phyloP scores from a whole-genome alignment of 2,329 filamentous ascomycete species.

The Leptographium flavum region DNA sequence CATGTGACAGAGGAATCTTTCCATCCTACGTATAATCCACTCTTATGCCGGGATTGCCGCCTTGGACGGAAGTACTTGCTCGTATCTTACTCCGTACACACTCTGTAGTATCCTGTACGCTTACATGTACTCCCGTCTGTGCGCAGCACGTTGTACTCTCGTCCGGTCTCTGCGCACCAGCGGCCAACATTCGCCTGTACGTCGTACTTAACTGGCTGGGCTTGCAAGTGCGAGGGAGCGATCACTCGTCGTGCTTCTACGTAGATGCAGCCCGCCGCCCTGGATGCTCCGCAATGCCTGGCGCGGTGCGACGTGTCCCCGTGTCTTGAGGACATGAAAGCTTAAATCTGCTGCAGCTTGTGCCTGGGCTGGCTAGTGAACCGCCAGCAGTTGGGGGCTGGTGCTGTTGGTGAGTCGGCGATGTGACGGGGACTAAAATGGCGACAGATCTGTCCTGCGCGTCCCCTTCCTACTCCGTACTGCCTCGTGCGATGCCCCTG shows the following conservation, averaged over 20 bases:
- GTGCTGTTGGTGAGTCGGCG: constrained; percentile 4
- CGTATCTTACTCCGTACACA: background rate
- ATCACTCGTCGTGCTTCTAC: background rate
- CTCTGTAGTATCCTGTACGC: background rate
- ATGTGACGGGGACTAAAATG: constrained; percentile 8
- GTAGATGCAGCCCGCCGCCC: too few relatives aligned
- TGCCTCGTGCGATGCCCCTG: constrained; percentile 1
- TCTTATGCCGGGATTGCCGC: too few relatives aligned
- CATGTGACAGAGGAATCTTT: constrained; percentile 1
- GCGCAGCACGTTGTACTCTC: background rate
- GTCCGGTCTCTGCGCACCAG: background rate
- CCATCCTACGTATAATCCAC: background rate
- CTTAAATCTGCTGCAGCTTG: constrained; percentile 2
- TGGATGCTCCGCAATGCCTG: background rate
- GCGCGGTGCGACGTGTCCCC: background rate
- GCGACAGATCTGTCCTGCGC: constrained; percentile 4
- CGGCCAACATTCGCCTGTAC: too few relatives aligned
- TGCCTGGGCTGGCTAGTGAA: background rate
- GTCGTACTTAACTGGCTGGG: too few relatives aligned
- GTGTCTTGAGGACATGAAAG: background rate
- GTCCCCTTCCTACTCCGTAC: background rate
- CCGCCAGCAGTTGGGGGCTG: background rate
- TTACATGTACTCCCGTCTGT: background rate
- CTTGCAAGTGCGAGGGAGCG: background rate
- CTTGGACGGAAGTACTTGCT: background rate